A percentile compares a stretch with the other conserved stretches of the same genome.
Conservation (phyloP, 371 early-diverging fungal genomes). For the Rhizopus delemar region DNA sequence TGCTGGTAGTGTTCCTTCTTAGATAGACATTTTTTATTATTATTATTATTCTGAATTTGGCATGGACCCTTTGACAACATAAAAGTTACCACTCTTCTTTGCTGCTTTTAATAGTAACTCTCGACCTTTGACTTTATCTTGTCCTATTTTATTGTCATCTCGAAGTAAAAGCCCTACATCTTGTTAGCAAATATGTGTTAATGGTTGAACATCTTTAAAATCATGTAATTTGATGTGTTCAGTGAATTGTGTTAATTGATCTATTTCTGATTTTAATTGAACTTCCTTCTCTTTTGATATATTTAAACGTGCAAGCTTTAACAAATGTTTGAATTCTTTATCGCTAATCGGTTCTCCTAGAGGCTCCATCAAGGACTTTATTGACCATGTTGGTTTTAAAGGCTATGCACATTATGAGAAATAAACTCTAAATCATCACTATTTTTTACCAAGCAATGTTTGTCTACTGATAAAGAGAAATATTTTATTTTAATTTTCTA, state of each 20-base stretch:
- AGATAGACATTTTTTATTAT: too few relatives aligned
- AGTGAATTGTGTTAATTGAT: slow-evolving; percentile 35
- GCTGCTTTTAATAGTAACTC: slow-evolving; percentile 29
- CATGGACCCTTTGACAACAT: slow-evolving; percentile 26
- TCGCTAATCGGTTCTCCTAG: slow-evolving; percentile 27
- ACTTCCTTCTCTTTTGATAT: slow-evolving; percentile 14
- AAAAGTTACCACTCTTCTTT: slow-evolving; percentile 39
- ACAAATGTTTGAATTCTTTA: slow-evolving; percentile 36
- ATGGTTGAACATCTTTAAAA: slow-evolving; percentile 23
- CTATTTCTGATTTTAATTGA: slow-evolving; percentile 32
- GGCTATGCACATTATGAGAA: slow-evolving; percentile 16
- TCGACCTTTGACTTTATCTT: slow-evolving; percentile 21
- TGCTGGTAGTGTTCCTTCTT: not conserved
- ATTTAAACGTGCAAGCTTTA: slow-evolving; percentile 33
- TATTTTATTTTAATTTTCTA: not conserved
- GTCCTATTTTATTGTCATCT: slow-evolving; percentile 15
- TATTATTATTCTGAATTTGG: slow-evolving; percentile 8
- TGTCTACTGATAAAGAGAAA: slow-evolving; percentile 11
- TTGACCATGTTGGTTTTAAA: slow-evolving; percentile 36
- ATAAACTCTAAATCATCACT: too few relatives aligned
- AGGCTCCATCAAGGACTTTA: slow-evolving; percentile 25
- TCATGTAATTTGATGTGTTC: slow-evolving; percentile 29
- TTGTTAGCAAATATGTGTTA: slow-evolving; percentile 40
- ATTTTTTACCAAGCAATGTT: slow-evolving; percentile 16
- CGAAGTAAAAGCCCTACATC: slow-evolving; percentile 23